A percentile compares a stretch with the other conserved stretches of the same genome.
These are phyloP conservation scores for Tremella fuciformis DNA, from an alignment of 768 basidiomycete species.

Conservation along the genomic window DNA sequence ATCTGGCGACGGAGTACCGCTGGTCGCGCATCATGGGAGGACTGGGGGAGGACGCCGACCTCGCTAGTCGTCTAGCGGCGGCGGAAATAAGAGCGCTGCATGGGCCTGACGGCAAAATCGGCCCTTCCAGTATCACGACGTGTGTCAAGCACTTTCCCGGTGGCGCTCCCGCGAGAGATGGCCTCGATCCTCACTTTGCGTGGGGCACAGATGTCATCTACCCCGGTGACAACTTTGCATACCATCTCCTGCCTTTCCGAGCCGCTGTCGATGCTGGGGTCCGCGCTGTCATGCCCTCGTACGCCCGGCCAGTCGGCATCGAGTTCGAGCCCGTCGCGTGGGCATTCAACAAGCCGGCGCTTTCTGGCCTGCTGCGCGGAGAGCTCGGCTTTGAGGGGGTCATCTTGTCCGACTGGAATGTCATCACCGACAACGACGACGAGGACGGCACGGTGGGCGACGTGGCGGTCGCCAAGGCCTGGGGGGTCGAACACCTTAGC, in stretches of 20 bases:
- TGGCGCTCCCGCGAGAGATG: constrained; percentile 13
- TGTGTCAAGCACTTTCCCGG: constrained; percentile 25
- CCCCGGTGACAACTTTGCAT: constrained; percentile 19
- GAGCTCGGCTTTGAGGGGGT: constrained; percentile 15
- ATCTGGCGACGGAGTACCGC: constrained; percentile 18
- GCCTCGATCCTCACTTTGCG: constrained; percentile 16
- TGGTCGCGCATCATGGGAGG: constrained; percentile 18
- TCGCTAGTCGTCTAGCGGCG: constrained; percentile 7
- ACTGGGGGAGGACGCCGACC: constrained; percentile 15
- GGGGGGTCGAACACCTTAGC: constrained; percentile 18
- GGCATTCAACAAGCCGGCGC: constrained; percentile 16
- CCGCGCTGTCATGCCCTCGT: constrained; percentile 16
- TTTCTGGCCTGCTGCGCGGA: constrained; percentile 7
- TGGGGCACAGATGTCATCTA: constrained; percentile 18
- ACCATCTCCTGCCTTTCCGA: constrained; percentile 17
- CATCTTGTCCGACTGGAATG: constrained; percentile 22
- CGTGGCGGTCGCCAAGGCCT: constrained; percentile 10
- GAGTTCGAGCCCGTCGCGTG: constrained; percentile 17
- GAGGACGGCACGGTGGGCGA: constrained; percentile 8
- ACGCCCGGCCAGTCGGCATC: constrained; percentile 15
- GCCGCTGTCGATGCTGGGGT: constrained; percentile 12
- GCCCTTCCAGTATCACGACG: constrained; percentile 6
- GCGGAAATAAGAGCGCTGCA: constrained; percentile 8
- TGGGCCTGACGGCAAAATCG: not conserved
- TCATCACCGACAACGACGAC: constrained; percentile 6